Percentiles rank a stretch among this genome's conserved stretches.
phyloP scores from a whole-genome alignment of 495 filamentous ascomycete species.

The Aspergillus haitiensis region DNA sequence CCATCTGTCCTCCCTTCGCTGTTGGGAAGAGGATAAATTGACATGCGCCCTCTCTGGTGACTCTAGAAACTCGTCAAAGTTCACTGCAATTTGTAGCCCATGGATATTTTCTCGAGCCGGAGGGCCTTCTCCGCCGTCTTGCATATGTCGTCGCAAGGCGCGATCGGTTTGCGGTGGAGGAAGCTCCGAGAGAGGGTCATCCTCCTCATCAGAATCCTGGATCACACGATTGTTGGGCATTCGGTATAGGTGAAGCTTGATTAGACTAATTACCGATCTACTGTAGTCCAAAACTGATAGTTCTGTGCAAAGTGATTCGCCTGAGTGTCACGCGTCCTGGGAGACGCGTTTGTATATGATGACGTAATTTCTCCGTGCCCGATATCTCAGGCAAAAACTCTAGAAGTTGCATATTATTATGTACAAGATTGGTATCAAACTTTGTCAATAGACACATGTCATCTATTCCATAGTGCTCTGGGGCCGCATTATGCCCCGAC shows the following conservation, averaged over 20 bases:
- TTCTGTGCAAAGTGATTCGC: neutral
- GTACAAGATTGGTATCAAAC: slow-evolving; percentile 4
- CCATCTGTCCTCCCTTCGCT: slow-evolving; percentile 43
- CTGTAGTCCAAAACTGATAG: neutral
- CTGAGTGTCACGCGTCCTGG: slow-evolving; percentile 24
- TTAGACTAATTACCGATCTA: neutral
- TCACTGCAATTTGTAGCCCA: slow-evolving; percentile 29
- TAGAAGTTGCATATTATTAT: neutral
- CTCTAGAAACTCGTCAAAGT: slow-evolving; percentile 45
- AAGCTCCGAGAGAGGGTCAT: slow-evolving; percentile 39
- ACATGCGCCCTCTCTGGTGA: slow-evolving; percentile 30
- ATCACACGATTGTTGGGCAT: slow-evolving; percentile 47
- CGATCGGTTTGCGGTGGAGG: slow-evolving; percentile 25
- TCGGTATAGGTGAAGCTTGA: neutral
- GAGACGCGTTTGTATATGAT: slow-evolving; percentile 38
- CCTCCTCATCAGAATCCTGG: slow-evolving; percentile 54
- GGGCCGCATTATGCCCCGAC: slow-evolving; percentile 78
- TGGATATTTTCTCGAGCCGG: slow-evolving; percentile 16
- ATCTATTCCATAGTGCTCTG: slow-evolving; percentile 44
- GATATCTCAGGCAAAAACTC: slow-evolving; percentile 9
- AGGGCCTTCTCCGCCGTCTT: slow-evolving; percentile 15
- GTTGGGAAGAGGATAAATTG: slow-evolving; percentile 36
- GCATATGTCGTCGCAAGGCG: slow-evolving; percentile 4
- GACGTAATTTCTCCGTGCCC: slow-evolving; percentile 27
- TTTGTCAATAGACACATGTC: slow-evolving; percentile 6